phyloP scores from a whole-genome alignment of 768 basidiomycete genomes.

The Boletus tylopilopsis region DNA sequence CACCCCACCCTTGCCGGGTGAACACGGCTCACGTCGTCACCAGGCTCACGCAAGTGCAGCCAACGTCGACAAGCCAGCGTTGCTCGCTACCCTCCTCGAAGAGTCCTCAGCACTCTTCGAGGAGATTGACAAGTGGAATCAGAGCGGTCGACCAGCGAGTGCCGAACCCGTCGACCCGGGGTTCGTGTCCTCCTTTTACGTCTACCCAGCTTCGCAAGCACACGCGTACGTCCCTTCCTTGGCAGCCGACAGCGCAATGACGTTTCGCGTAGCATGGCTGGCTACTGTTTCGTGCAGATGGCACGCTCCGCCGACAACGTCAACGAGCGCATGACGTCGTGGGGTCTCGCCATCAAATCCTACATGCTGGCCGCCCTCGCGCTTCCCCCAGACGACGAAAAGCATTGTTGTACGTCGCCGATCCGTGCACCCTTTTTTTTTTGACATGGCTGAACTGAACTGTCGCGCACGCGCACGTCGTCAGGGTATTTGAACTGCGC shows the following conservation, averaged over 20 bases:
- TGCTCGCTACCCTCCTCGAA: background rate
- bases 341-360: background rate
- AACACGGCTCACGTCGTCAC: background rate
- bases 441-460: too few relatives aligned
- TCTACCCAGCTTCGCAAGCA: background rate
- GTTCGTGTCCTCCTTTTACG: constrained; percentile 1
- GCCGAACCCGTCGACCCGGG: background rate
- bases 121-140: background rate
- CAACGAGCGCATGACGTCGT: background rate
- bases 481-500: background rate
- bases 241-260: background rate
- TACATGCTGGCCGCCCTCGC: background rate
- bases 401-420: background rate
- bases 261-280: background rate
- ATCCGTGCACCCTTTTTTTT: too few relatives aligned
- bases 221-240: background rate
- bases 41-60: background rate
- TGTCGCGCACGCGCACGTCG: background rate
- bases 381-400: constrained; percentile 7
- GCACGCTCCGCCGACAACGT: background rate
- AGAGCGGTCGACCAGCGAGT: background rate
- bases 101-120: background rate
- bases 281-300: background rate
- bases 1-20: too few relatives aligned
- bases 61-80: background rate